Evolutionary conservation across 176 grass and related monocot genomes (phyloP), one percentile per base, ranked within the genome.

Genomic region (Hordeum marinum): DNA sequence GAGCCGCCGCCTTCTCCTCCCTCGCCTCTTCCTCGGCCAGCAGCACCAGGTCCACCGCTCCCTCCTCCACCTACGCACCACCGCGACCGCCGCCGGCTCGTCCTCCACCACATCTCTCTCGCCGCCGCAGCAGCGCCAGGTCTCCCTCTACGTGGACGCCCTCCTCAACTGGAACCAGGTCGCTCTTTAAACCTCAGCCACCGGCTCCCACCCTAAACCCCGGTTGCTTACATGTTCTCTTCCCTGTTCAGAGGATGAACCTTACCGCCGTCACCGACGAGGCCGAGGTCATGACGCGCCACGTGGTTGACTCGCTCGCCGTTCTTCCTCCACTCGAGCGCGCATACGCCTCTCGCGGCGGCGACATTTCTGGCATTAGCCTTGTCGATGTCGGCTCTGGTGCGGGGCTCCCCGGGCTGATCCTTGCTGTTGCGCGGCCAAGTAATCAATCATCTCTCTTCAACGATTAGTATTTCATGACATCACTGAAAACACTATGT

Each of bases 81-180:
- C 29, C 63, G 76, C 37, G 27, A 34, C 91, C 26, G 8, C 67
- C 18, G 23, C 77, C 21, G 20, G 75, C 36, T 11, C 88, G 1
- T 12, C 78, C 43, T 17, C 78, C 37, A 21, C 80, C 9, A 0
- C 76, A 3, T 31, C 83, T 46, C 89, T 96, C 75, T 91, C 91
- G 54, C 58, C 88, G n/a, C 71, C 40, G 50, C 93, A 94, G 89
- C 89, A 83, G 90, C 86, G 82, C 32, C 96, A 96, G 80, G 89
- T 99, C 78, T 81, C 93, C 43, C 77, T 93, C 41, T 99, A 92
- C 71, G 85, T 95, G 17, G 66, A 71, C 24, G 72, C 91, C 6
- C 91, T 99, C 77, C 96, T 96, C 69, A 69, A 92, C 76, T 94
- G 91, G 93, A 99, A 95, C 63, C 91, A 99, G 91, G 91, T 96